phyloP scores from a whole-genome alignment of 1,284 basidiomycete genomes.

The Vanrija sp. region DNA sequence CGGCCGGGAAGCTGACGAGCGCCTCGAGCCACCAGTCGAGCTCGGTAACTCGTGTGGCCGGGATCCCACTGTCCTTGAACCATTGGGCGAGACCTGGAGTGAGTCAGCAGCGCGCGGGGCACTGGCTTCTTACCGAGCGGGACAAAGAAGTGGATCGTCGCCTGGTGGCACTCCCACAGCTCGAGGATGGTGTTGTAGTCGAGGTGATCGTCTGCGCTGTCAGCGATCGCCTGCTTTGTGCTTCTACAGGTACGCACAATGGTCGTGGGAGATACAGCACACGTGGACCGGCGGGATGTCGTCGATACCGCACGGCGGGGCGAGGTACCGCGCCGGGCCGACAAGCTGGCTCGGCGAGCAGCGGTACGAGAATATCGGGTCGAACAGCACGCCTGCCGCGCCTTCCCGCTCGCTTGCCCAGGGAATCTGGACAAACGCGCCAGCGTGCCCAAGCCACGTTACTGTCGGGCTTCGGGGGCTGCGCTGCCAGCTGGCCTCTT shows the following conservation, averaged over 20 bases:
- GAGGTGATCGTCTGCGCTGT: conserved; percentile 43
- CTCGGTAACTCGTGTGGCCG: conserved; percentile 38
- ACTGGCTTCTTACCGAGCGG: conserved; percentile 23
- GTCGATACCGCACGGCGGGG: conserved; percentile 42
- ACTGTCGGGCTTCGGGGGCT: conserved; percentile 14
- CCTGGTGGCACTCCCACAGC: conserved; percentile 39
- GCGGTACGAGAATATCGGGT: conserved; percentile 48
- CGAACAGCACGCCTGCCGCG: conserved; percentile 40
- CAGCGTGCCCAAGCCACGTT: conserved; percentile 49
- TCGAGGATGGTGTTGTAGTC: conserved; percentile 48
- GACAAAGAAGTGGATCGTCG: conserved; percentile 47
- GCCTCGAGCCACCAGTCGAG: conserved; percentile 50
- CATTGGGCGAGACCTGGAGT: conserved; percentile 36
- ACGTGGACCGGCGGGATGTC: conserved; percentile 44
- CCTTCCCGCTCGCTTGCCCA: conserved; percentile 17
- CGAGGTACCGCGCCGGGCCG: conserved; percentile 43
- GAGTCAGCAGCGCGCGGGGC: conserved; percentile 13
- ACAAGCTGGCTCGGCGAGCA: conserved; percentile 47
- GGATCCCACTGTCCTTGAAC: conserved; percentile 42
- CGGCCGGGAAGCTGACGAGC: conserved; percentile 29
- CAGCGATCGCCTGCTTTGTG: not conserved
- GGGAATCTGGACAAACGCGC: conserved; percentile 40
- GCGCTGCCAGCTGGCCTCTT: conserved; percentile 31
- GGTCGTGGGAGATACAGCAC: conserved; percentile 47
- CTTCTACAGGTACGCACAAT: conserved; percentile 35